Conservation (phyloP, 2,329 filamentous ascomycete species). For the Xylariaceae sp. region DNA sequence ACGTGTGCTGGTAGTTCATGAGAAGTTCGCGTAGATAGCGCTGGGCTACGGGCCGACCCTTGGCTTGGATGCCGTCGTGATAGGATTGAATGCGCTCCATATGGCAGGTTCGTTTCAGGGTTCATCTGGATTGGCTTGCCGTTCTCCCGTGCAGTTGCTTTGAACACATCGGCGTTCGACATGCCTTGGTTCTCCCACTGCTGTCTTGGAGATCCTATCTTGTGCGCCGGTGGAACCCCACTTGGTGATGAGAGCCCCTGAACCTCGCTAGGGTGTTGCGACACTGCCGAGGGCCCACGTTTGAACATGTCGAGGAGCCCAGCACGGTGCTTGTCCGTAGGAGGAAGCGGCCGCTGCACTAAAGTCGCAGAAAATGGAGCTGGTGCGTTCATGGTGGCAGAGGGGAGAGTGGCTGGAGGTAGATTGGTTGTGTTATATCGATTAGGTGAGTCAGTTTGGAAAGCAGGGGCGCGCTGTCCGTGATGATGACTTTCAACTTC, state of each 20-base stretch:
- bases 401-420: conserved; percentile 8
- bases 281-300: conserved; percentile 31
- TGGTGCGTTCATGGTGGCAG: conserved; percentile 13
- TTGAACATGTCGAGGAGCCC: conserved; percentile 54
- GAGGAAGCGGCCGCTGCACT: conserved; percentile 12
- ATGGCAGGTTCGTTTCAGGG: conserved; percentile 37
- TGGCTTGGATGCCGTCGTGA: conserved; percentile 30
- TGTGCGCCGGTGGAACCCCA: conserved; percentile 6
- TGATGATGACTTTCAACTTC: conserved; percentile 12
- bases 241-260: conserved; percentile 8
- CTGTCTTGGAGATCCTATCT: conserved; percentile 16
- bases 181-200: conserved; percentile 16
- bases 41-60: conserved; percentile 19
- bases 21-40: conserved; percentile 13
- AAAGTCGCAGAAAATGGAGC: conserved; percentile 13
- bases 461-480: conserved; percentile 11
- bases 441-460: conserved; percentile 10
- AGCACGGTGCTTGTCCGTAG: conserved; percentile 42
- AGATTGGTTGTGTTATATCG: conserved; percentile 17
- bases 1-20: conserved; percentile 15
- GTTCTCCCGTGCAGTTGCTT: conserved; percentile 27
- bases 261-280: conserved; percentile 21
- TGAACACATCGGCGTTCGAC: conserved; percentile 26
- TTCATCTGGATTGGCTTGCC: conserved; percentile 32
- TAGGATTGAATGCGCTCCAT: conserved; percentile 37